Conservation (phyloP, 345 rosid genomes). For the Hibiscus trionum region DNA sequence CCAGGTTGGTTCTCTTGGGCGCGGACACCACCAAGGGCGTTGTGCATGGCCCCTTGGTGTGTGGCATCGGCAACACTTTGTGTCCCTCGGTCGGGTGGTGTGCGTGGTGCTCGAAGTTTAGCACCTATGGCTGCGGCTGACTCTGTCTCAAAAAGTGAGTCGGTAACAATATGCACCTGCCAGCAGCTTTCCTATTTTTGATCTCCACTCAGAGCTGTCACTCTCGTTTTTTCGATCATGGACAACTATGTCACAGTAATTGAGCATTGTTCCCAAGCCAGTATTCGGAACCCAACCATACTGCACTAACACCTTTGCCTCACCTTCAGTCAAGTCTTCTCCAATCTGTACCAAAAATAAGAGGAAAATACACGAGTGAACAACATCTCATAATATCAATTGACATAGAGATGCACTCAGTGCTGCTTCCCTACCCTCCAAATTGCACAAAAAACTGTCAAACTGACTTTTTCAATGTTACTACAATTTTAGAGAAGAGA, state of each 20-base stretch:
- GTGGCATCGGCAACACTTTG: no score
- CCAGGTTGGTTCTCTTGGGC: no score
- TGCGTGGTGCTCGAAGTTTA: no score
- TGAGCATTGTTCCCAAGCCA: conserved; percentile 86
- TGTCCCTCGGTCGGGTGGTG: no score
- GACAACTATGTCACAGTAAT: conserved; percentile 68
- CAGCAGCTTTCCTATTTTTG: conserved; percentile 65
- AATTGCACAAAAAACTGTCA: no score
- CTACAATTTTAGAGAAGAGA: no score
- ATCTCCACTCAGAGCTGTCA: conserved; percentile 68
- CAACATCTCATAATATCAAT: neutral
- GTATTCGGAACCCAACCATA: conserved; percentile 78
- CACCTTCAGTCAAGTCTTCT: conserved; percentile 70
- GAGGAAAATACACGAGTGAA: neutral
- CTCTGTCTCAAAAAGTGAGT: no score
- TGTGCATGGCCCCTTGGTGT: no score
- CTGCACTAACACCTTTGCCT: conserved; percentile 63
- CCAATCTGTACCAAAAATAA: conserved; percentile 46
- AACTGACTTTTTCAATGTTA: no score
- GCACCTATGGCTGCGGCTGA: no score
- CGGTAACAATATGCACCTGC: conserved; percentile 66
- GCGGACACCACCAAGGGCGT: no score
- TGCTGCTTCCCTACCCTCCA: neutral
- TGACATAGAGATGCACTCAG: neutral
- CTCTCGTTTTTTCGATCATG: conserved; percentile 73